Percentiles rank a stretch among this genome's conserved stretches.
Conservation (phyloP, 2,329 filamentous ascomycete genomes). For the Pyricularia sp. region DNA sequence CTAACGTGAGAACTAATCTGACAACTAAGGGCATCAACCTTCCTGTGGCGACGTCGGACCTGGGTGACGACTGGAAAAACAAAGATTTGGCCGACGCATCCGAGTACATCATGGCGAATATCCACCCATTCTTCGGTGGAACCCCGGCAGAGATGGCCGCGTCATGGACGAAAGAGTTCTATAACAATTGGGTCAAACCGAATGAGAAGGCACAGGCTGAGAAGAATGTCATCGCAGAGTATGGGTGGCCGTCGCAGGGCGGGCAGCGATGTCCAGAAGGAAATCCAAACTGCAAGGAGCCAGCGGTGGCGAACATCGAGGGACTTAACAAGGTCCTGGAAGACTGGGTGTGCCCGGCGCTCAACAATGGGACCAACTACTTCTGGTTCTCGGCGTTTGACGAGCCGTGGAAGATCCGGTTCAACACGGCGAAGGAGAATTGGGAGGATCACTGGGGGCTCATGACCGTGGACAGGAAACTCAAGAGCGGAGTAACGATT, state of each 20-base stretch:
- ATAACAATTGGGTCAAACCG: conserved; percentile 56
- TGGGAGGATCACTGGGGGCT: conserved; percentile 98
- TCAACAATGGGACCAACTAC: conserved; percentile 79
- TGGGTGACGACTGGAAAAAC: conserved; percentile 79
- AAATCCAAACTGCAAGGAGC: conserved; percentile 46
- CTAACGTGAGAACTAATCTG: conserved; percentile 63
- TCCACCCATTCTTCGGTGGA: conserved; percentile 92
- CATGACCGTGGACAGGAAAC: conserved; percentile 72
- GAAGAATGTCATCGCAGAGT: conserved; percentile 79
- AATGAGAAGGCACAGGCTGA: conserved; percentile 53
- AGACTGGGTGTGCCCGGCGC: conserved; percentile 72
- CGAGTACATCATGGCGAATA: conserved; percentile 91
- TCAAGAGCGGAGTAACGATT: conserved; percentile 78
- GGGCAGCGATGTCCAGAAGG: conserved; percentile 59
- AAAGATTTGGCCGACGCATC: conserved; percentile 56
- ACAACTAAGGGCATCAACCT: conserved; percentile 56
- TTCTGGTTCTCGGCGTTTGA: conserved; percentile 98
- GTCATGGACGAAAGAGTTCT: conserved; percentile 70
- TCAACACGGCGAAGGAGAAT: conserved; percentile 56
- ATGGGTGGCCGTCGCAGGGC: conserved; percentile 80
- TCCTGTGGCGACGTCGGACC: conserved; percentile 77
- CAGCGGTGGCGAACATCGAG: conserved; percentile 67
- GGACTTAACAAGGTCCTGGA: conserved; percentile 82
- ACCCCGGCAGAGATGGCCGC: conserved; percentile 59
- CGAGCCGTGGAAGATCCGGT: conserved; percentile 84